Percentiles rank a stretch among this genome's conserved stretches.
Conservation (phyloP, 208 protist species). For the Kentomonas sorsogonicus region DNA sequence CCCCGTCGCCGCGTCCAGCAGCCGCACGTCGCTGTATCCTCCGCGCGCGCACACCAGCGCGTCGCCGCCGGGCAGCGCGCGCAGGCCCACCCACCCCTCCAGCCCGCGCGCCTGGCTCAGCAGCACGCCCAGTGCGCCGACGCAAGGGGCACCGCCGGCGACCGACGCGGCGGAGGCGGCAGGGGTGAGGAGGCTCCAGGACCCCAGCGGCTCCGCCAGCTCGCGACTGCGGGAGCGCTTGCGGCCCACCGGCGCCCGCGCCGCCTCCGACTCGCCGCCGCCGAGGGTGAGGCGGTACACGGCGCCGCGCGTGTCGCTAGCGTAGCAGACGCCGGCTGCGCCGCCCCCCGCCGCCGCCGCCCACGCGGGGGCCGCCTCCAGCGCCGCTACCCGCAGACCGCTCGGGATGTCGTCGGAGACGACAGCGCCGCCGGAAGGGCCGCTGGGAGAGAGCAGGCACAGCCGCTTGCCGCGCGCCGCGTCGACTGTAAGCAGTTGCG, state of each 20-base stretch:
- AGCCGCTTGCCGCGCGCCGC: conserved; percentile 21
- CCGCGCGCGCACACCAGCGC: conserved; percentile 45
- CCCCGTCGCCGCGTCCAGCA: conserved; percentile 34
- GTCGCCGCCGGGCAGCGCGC: conserved; percentile 1
- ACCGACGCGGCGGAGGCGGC: too few relatives aligned
- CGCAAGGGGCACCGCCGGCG: neutral
- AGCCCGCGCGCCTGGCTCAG: conserved; percentile 22
- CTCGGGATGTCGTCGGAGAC: too few relatives aligned
- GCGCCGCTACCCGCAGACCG: neutral
- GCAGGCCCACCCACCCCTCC: conserved; percentile 50
- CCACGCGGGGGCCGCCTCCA: neutral
- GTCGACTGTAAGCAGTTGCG: conserved; percentile 33
- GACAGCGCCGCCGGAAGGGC: too few relatives aligned
- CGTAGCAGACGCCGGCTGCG: neutral
- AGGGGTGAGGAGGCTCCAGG: too few relatives aligned
- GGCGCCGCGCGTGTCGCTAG: conserved; percentile 5
- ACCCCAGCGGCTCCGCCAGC: neutral
- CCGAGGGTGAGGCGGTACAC: conserved; percentile 28
- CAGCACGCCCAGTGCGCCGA: conserved; percentile 5
- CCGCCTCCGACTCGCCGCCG: conserved; percentile 20
- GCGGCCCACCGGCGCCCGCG: conserved; percentile 11
- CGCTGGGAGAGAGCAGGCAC: too few relatives aligned
- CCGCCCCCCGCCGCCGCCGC: too few relatives aligned
- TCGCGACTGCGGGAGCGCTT: neutral
- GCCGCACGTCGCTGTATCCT: conserved; percentile 59